Evolutionary conservation across 2,329 filamentous ascomycete genomes (phyloP).

Genomic region (Monilinia aucupariae): DNA sequence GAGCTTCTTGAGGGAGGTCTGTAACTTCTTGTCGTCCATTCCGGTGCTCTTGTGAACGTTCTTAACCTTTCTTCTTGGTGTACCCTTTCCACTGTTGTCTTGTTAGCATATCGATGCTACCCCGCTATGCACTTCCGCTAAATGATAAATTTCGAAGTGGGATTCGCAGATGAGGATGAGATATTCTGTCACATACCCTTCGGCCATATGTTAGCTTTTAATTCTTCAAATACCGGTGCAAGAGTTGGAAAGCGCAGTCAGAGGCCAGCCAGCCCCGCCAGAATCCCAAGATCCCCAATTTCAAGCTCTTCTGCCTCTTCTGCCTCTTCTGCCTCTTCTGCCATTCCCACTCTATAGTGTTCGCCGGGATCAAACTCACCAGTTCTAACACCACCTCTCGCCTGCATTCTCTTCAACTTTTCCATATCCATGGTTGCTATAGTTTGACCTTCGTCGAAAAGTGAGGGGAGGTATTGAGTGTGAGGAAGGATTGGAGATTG

Average conservation of each 20-base stretch:
- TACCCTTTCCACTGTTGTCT: constrained; percentile 76
- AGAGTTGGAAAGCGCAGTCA: not conserved
- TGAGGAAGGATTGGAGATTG: constrained; percentile 15
- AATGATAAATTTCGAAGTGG: not conserved
- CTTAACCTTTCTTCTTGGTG: constrained; percentile 96
- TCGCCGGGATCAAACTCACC: constrained; percentile 10
- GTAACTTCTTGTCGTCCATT: constrained; percentile 99
- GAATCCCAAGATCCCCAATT: not conserved
- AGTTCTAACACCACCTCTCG: constrained; percentile 41
- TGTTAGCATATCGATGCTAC: constrained; percentile 28
- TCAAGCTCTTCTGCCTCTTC: not conserved
- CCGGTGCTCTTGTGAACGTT: constrained; percentile 88
- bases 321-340: not conserved
- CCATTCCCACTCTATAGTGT: not conserved
- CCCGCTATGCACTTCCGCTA: constrained; percentile 13
- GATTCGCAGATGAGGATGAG: not conserved
- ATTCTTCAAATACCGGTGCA: not conserved
- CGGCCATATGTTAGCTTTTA: constrained; percentile 10
- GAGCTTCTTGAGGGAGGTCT: constrained; percentile 95
- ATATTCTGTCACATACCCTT: constrained; percentile 15
- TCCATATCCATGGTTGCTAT: constrained; percentile 56
- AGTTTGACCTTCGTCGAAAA: constrained; percentile 28
- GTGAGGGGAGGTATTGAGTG: constrained; percentile 20
- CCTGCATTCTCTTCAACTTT: constrained; percentile 62
- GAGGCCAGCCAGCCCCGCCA: not conserved